Evolutionary conservation across 192 early-diverging fungal genomes (phyloP).

Genomic region (Thamnidium elegans): DNA sequence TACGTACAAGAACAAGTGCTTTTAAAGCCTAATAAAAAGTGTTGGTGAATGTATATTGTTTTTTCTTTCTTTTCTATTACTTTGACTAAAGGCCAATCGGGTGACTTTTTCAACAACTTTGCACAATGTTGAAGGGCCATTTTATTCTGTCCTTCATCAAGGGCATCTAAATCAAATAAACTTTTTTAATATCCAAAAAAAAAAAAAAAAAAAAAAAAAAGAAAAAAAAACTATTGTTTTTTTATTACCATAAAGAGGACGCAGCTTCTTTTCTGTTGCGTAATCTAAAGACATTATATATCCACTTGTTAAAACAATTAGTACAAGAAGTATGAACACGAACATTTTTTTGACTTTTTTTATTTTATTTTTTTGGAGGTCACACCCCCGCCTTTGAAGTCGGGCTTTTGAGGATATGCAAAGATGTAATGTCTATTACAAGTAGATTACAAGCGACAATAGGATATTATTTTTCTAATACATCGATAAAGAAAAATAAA

Average conservation of each 20-base stretch:
- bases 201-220: neutral
- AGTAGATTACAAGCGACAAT: too few relatives aligned
- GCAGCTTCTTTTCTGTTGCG: slow-evolving; percentile 46
- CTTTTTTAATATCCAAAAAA: neutral
- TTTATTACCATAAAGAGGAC: slow-evolving; percentile 57
- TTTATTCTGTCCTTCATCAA: slow-evolving; percentile 66
- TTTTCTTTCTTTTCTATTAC: slow-evolving; percentile 37
- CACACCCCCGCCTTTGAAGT: too few relatives aligned
- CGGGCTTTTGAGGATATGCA: too few relatives aligned
- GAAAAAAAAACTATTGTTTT: neutral
- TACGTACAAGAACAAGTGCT: slow-evolving; percentile 63
- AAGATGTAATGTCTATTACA: too few relatives aligned
- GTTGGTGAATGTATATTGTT: neutral
- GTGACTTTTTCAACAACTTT: slow-evolving; percentile 72
- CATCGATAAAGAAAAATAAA: too few relatives aligned
- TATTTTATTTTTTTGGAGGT: too few relatives aligned
- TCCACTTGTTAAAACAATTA: neutral
- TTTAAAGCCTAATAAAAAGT: slow-evolving; percentile 60
- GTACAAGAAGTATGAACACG: too few relatives aligned
- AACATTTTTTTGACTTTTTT: too few relatives aligned
- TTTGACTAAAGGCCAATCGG: slow-evolving; percentile 61
- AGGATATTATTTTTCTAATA: too few relatives aligned
- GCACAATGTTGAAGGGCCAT: slow-evolving; percentile 56
- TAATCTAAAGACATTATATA: slow-evolving; percentile 20
- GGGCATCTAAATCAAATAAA: slow-evolving; percentile 43